phyloP scores from a whole-genome alignment of 345 rosid genomes.

The Anacardium occidentale region DNA sequence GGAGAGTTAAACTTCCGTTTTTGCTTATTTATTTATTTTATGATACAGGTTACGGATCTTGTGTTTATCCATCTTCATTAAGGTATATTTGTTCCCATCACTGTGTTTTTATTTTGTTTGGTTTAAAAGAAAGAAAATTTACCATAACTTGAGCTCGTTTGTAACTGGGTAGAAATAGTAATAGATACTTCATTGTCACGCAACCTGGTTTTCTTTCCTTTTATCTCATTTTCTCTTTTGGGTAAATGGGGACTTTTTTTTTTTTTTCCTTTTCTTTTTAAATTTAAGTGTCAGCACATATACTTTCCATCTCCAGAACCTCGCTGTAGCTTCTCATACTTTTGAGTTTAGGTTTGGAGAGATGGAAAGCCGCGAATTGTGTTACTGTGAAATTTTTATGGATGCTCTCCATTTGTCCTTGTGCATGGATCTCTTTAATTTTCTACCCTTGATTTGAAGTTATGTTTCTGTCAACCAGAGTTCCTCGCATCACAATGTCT shows the following conservation, averaged over 20 bases:
- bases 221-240: background rate
- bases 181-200: constrained; percentile 23
- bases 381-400: background rate
- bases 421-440: constrained; percentile 9
- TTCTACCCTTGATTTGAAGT: background rate
- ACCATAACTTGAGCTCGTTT: background rate
- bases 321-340: background rate
- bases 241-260: background rate
- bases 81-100: constrained; percentile 34
- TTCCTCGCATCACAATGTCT: background rate
- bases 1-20: background rate
- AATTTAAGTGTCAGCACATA: background rate
- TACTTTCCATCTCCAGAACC: background rate
- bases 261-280: background rate
- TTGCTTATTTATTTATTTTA: background rate
- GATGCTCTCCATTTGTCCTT: constrained; percentile 5
- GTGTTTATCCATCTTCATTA: constrained; percentile 64
- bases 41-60: constrained; percentile 74
- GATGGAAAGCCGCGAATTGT: background rate
- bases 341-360: background rate
- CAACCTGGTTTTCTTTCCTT: background rate
- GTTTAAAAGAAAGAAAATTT: background rate
- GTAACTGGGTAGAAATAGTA: background rate
- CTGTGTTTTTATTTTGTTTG: background rate
- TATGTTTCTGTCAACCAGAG: background rate